Evolutionary conservation across 345 rosid genomes (phyloP).

Genomic region (Sisymbrium altissimum): DNA sequence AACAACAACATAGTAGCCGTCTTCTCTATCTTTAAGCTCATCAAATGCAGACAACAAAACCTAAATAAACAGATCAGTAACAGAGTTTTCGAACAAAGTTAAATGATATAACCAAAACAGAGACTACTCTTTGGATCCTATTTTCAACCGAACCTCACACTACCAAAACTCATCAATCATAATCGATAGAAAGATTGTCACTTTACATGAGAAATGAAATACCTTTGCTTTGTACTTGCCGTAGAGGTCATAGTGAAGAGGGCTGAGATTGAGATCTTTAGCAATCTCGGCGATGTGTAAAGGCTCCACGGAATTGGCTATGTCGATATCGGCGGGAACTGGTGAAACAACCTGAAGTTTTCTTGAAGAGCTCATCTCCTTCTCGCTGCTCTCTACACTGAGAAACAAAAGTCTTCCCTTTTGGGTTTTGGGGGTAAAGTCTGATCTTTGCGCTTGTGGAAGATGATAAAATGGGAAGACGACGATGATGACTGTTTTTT

Average conservation of each 20-base stretch:
- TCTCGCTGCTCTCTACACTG: slow-evolving; percentile 1
- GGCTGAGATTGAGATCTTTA: slow-evolving; percentile 55
- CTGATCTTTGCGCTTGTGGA: neutral
- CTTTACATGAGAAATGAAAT: neutral
- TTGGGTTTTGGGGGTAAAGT: neutral
- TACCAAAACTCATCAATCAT: neutral
- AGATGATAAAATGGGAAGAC: neutral
- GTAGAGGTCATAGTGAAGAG: slow-evolving; percentile 83
- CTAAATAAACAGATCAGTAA: slow-evolving; percentile 30
- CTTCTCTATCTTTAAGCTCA: slow-evolving; percentile 63
- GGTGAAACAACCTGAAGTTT: slow-evolving; percentile 79
- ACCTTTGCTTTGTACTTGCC: slow-evolving; percentile 99
- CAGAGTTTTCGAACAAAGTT: neutral
- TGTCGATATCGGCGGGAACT: slow-evolving; percentile 92
- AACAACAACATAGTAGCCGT: slow-evolving; percentile 93
- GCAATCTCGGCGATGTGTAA: slow-evolving; percentile 87
- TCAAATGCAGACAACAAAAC: slow-evolving; percentile 74
- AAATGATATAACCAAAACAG: neutral
- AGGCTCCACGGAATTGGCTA: slow-evolving; percentile 88
- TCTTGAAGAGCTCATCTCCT: slow-evolving; percentile 55
- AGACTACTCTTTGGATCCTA: too few relatives aligned
- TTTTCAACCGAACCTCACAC: neutral
- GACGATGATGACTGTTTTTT: neutral
- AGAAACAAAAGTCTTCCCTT: neutral
- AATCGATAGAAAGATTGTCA: neutral